Evolutionary conservation across 2,329 filamentous ascomycete genomes (phyloP), one percentile per base, ranked within the genome.

Genomic region (Pyrenophora teres): DNA sequence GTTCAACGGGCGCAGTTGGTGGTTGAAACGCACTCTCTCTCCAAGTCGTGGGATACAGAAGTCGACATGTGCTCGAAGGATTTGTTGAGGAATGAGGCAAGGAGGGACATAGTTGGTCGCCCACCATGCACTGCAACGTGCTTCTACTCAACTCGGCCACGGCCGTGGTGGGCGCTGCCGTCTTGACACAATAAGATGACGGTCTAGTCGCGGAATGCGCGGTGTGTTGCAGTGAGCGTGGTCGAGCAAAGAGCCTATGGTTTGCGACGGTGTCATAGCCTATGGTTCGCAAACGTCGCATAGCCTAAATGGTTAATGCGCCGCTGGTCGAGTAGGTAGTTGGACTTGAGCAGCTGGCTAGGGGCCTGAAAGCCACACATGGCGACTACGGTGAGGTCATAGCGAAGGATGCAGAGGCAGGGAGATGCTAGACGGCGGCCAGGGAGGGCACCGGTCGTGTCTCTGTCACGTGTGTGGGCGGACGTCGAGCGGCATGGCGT

Each of bases 241-340:
- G 54, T 42, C 54, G 23, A 25, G 27, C 27, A 30, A 30, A 12
- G 60, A 51, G 52, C 58, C 56, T 58, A 51, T 63, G 49, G 49
- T 46, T 51, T 45, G 51, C 33, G 37, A 41, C 37, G 40, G 40
- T 36, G 9, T 52, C 27, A 30, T 30, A 30, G 27, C 9, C 27
- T 30, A 12, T 30, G 27, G 27, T 30, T 30, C 27, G 27, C 27
- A 30, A 30, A 30, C 10, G 27, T 30, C 9, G 39, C 63, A 68
- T 45, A 53, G 66, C 64, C 68, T 71, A 71, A 71, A 69, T 64
- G 64, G 67, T 42, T 67, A 64, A 49, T 52, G 50, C 57, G 45
- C 43, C 37, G 55, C 36, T 66, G 64, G 67, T 66, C 61, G 62
- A 68, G n/a, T n/a, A n/a, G n/a, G 63, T 61, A 65, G 47, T 57